These are phyloP conservation scores for Udeniomyces megalosporus DNA, from an alignment of 768 basidiomycete species.

Conservation along the genomic window DNA sequence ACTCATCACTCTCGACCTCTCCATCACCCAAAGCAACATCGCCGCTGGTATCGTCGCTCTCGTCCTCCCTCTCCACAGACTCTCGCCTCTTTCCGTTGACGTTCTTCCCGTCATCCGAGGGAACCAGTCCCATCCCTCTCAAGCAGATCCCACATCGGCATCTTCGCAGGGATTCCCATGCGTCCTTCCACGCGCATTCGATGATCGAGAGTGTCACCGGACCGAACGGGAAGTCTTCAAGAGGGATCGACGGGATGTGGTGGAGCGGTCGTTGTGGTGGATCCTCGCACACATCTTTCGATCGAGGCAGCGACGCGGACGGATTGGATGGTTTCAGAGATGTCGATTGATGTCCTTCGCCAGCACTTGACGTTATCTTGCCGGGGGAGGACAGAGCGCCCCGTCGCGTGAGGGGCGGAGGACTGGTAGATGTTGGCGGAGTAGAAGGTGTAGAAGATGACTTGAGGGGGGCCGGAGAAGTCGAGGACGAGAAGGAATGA, in stretches of 20 bases:
- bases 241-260: neutral
- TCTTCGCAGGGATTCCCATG: neutral
- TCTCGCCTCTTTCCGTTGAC: neutral
- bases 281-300: too few species aligned
- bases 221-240: neutral
- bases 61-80: neutral
- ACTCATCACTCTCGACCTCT: too few species aligned
- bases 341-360: too few species aligned
- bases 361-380: too few species aligned
- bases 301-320: too few species aligned
- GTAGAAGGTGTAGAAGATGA: neutral
- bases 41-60: neutral
- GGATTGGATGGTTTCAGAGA: too few species aligned
- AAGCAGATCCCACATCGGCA: slow-evolving; percentile 2
- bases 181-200: neutral
- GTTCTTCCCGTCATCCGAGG: neutral
- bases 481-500: neutral
- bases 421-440: neutral
- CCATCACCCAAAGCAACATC: too few species aligned
- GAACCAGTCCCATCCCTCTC: neutral
- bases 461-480: neutral
- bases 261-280: too few species aligned
- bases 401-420: neutral
- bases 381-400: neutral
- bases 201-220: neutral